Base-by-base conservation (phyloP, 2,329 filamentous ascomycete genomes). In the Pseudogymnoascus sp. region DNA sequence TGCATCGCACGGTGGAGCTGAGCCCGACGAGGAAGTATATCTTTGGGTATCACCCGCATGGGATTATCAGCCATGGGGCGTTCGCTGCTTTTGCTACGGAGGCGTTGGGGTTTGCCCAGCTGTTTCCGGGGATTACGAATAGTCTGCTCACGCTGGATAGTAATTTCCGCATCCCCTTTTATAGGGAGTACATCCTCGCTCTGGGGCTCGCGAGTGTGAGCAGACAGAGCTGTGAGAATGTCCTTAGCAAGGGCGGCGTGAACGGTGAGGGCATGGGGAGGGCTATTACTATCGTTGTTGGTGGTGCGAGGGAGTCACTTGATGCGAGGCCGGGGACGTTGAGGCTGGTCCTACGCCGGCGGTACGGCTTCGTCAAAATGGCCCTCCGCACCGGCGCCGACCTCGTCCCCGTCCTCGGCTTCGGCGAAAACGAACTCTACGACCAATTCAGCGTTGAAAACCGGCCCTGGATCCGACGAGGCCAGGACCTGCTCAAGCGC, bases 341-440 rank as follows among this genome's bases (percentile, higher is more conserved):
- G 64, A 86, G 87, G 4, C 83, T 98, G 8, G 88, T 98, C 3
- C 82, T 98, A 60, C 87, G 88, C 68, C 85, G 89, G 54, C 88
- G 95, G 64, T 96, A 96, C 73, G 93, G 93, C 8, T 98, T 98
- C 72, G 83, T 98, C 75, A 97, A 96, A 79, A 84, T 98, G 75
- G 95, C 93, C 0, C 88, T 98, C 65, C 86, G 92, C 57, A 92
- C 89, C 2, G 93, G 93, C n/a, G 93, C 95, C 1, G 93, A 97
- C 72, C 82, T 99, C 0, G 93, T 99, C 0, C 95, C 95, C 0
- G 90, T 96, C 1, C 81, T 99, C 16, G 89, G 88, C 0, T 98
- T 99, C 73, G 95, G 95, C 51, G 95, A 99, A 78, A 98, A 97
- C 74, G 91, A 97, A 71, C 79, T 98, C 2, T 99, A 98, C 79